Percentiles rank a stretch among this genome's conserved stretches.
Conservation (phyloP, 495 filamentous ascomycete genomes). For the Trichoderma erinaceum region DNA sequence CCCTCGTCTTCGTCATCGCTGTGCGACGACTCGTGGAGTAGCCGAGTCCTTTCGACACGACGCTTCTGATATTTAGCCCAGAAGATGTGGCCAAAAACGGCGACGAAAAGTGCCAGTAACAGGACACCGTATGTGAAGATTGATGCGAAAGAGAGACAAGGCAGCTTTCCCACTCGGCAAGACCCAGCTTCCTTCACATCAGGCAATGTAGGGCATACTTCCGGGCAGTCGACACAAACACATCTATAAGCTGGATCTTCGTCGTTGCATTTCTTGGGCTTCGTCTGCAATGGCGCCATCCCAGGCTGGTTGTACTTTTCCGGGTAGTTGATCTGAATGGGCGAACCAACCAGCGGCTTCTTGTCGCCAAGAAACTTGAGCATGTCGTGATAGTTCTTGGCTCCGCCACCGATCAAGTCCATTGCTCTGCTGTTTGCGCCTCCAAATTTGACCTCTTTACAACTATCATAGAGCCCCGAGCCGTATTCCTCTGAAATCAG, state of each 20-base stretch:
- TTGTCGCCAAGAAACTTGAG: constrained; percentile 89
- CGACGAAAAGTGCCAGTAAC: constrained; percentile 57
- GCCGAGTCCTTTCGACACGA: constrained; percentile 70
- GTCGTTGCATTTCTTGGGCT: constrained; percentile 79
- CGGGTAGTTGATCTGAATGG: constrained; percentile 95
- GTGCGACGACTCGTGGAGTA: constrained; percentile 75
- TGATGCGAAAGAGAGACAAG: constrained; percentile 86
- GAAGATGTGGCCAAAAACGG: constrained; percentile 64
- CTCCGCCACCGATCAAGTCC: constrained; percentile 90
- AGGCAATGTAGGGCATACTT: constrained; percentile 73
- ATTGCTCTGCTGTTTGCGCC: constrained; percentile 87
- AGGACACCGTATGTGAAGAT: constrained; percentile 79
- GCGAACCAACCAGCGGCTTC: constrained; percentile 72
- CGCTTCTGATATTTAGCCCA: constrained; percentile 64
- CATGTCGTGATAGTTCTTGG: constrained; percentile 80
- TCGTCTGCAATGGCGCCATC: constrained; percentile 61
- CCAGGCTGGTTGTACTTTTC: constrained; percentile 51
- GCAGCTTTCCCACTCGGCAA: constrained; percentile 79
- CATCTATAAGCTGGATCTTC: constrained; percentile 79
- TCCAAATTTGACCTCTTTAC: constrained; percentile 97
- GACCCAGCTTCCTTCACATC: constrained; percentile 57
- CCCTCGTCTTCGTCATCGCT: constrained; percentile 88
- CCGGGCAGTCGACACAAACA: constrained; percentile 86
- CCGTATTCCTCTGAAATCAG: constrained; percentile 84
- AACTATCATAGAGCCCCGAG: constrained; percentile 87